Evolutionary conservation across 352 stramenopile species (phyloP).

Genomic region (Globisporangium alternatum): DNA sequence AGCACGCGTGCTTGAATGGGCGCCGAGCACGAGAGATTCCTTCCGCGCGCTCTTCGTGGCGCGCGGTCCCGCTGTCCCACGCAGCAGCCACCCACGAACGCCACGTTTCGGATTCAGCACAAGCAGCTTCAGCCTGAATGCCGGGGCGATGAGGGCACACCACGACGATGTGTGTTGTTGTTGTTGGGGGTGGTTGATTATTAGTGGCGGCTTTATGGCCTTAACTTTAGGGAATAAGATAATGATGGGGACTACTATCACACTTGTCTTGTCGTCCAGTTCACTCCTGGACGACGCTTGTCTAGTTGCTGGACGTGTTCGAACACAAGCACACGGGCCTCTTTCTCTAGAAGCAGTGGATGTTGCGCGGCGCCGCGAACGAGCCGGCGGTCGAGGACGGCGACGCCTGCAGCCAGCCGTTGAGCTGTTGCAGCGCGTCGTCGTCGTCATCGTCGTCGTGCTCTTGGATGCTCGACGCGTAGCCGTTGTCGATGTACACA

Average conservation of each 20-base stretch:
- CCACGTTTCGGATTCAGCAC: too few species aligned
- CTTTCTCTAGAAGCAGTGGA: slow-evolving; percentile 22
- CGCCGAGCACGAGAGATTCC: not conserved
- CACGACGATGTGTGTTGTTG: too few species aligned
- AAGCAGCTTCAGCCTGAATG: too few species aligned
- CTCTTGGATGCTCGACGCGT: slow-evolving; percentile 61
- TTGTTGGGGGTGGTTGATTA: too few species aligned
- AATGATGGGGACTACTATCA: slow-evolving; percentile 13
- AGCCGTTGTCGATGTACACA: slow-evolving; percentile 41
- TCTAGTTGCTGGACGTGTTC: not conserved
- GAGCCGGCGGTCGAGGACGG: slow-evolving; percentile 61
- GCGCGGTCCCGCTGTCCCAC: too few species aligned
- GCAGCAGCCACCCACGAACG: too few species aligned
- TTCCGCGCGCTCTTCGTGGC: too few species aligned
- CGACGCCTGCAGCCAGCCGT: slow-evolving; percentile 60
- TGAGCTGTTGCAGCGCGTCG: slow-evolving; percentile 45
- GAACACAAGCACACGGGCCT: not conserved
- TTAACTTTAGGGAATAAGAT: slow-evolving; percentile 13
- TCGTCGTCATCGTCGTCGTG: slow-evolving; percentile 53
- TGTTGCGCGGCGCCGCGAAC: slow-evolving; percentile 27
- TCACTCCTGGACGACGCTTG: slow-evolving; percentile 4
- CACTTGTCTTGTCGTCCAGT: slow-evolving; percentile 5
- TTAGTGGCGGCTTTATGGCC: not conserved
- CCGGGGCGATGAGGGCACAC: not conserved
- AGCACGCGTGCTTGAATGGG: not conserved